A percentile compares a stretch with the other conserved stretches of the same genome.
phyloP scores from a whole-genome alignment of 768 basidiomycete genomes.

The Mycena metata region DNA sequence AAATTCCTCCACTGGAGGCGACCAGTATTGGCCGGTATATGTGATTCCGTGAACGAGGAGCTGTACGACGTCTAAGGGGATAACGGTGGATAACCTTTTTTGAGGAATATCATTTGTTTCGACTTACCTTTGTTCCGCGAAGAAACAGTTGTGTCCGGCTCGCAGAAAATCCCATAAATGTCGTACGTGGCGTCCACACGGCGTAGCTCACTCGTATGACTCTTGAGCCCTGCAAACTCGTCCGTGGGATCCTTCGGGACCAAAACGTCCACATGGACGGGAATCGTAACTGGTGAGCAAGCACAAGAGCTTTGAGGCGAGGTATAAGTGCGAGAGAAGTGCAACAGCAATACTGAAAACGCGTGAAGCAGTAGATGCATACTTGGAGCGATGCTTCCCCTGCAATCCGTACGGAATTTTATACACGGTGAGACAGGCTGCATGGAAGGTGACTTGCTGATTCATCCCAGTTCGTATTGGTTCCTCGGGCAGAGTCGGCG shows the following conservation, averaged over 20 bases:
- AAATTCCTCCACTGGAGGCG: constrained; percentile 13
- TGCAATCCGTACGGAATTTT: too few relatives aligned
- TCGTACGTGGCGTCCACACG: constrained; percentile 5
- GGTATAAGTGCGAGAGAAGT: too few relatives aligned
- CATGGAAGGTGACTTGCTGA: too few relatives aligned
- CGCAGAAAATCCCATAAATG: constrained; percentile 8
- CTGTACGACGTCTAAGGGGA: neutral
- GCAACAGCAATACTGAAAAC: too few relatives aligned
- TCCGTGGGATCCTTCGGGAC: constrained; percentile 11
- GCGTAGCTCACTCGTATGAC: neutral
- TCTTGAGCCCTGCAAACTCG: constrained; percentile 7
- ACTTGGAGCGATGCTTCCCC: too few relatives aligned
- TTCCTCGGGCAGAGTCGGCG: too few relatives aligned
- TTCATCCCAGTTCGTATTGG: too few relatives aligned
- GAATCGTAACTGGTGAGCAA: neutral
- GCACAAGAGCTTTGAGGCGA: too few relatives aligned
- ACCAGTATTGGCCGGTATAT: constrained; percentile 12
- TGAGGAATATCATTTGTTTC: neutral
- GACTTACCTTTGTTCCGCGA: too few relatives aligned
- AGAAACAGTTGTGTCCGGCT: constrained; percentile 1
- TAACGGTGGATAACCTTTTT: too few relatives aligned
- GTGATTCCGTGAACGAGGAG: constrained; percentile 14
- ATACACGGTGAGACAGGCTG: too few relatives aligned
- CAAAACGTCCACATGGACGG: constrained; percentile 4
- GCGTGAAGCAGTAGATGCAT: too few relatives aligned